A percentile compares a stretch with the other conserved stretches of the same genome.
These are phyloP conservation scores for Berkeleyomyces basicola DNA, from an alignment of 2,329 filamentous ascomycete species.

Conservation along the genomic window DNA sequence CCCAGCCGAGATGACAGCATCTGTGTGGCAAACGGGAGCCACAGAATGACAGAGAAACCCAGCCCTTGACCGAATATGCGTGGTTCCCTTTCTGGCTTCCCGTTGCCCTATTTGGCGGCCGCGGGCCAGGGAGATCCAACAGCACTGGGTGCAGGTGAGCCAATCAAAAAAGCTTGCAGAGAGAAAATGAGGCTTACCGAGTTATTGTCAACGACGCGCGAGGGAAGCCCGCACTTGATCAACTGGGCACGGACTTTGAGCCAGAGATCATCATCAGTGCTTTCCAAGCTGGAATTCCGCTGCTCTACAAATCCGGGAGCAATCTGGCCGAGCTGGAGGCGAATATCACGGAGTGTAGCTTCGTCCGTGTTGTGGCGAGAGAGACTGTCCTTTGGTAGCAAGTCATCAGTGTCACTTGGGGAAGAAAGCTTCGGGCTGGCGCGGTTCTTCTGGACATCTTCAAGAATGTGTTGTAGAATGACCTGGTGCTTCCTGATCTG, in stretches of 20 bases:
- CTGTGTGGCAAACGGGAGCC: too few relatives aligned
- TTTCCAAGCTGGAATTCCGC: constrained; percentile 23
- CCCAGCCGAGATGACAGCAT: not conserved
- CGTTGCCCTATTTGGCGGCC: not conserved
- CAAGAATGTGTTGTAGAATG: constrained; percentile 38
- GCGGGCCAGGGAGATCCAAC: not conserved
- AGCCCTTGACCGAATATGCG: not conserved
- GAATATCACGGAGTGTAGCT: constrained; percentile 4
- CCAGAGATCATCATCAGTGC: constrained; percentile 39
- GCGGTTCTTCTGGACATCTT: constrained; percentile 38
- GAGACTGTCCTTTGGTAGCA: constrained; percentile 32
- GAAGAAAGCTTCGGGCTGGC: constrained; percentile 24
- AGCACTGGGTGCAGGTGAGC: not conserved
- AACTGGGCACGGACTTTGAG: constrained; percentile 41
- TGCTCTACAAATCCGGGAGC: constrained; percentile 34
- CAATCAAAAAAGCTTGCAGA: not conserved
- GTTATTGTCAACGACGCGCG: constrained; percentile 36
- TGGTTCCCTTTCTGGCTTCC: not conserved
- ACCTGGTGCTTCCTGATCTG: constrained; percentile 36
- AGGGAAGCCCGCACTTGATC: constrained; percentile 40
- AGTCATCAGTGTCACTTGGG: constrained; percentile 22
- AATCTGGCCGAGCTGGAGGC: constrained; percentile 32
- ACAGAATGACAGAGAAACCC: not conserved
- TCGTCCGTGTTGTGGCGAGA: constrained; percentile 2
- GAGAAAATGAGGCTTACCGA: constrained; percentile 28